Percentiles rank a stretch among this genome's conserved stretches.
Conservation (phyloP, 2,329 filamentous ascomycete species). For the Lasiodiplodia gonubiensis region DNA sequence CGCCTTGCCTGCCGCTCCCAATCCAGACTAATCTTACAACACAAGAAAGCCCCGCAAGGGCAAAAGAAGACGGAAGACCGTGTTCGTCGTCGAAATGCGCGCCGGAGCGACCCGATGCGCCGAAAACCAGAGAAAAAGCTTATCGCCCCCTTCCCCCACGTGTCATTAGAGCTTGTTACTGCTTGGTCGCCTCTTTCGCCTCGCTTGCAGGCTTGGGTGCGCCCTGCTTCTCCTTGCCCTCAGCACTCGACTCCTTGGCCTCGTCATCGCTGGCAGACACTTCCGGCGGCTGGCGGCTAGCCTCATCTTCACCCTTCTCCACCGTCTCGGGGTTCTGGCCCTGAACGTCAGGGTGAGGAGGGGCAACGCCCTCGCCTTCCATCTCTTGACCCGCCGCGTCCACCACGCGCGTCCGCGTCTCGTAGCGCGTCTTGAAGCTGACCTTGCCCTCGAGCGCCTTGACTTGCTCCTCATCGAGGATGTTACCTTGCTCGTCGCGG, state of each 20-base stretch:
- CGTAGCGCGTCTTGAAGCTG: slow-evolving; percentile 92
- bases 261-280: slow-evolving; percentile 50
- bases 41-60: slow-evolving; percentile 2
- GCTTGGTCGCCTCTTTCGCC: slow-evolving; percentile 43
- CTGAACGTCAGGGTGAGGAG: slow-evolving; percentile 62
- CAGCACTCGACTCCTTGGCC: slow-evolving; percentile 52
- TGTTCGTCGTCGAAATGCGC: slow-evolving; percentile 19
- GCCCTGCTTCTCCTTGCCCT: slow-evolving; percentile 40
- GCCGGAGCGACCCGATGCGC: slow-evolving; percentile 17
- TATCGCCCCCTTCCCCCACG: slow-evolving; percentile 22
- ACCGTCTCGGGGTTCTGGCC: slow-evolving; percentile 64
- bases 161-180: slow-evolving; percentile 28
- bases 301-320: slow-evolving; percentile 42
- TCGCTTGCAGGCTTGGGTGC: slow-evolving; percentile 47
- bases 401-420: slow-evolving; percentile 87
- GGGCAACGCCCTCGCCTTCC: slow-evolving; percentile 51
- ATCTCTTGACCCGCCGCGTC: slow-evolving; percentile 78
- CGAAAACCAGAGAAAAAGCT: slow-evolving; percentile 23
- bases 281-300: slow-evolving; percentile 48
- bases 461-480: slow-evolving; percentile 84
- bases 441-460: slow-evolving; percentile 83
- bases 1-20: slow-evolving; percentile 22
- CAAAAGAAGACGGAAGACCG: slow-evolving; percentile 20
- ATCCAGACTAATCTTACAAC: slow-evolving; percentile 20
- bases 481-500: slow-evolving; percentile 89